Evolutionary conservation across 768 basidiomycete species (phyloP).

Genomic region (Cystoderma amianthinum): DNA sequence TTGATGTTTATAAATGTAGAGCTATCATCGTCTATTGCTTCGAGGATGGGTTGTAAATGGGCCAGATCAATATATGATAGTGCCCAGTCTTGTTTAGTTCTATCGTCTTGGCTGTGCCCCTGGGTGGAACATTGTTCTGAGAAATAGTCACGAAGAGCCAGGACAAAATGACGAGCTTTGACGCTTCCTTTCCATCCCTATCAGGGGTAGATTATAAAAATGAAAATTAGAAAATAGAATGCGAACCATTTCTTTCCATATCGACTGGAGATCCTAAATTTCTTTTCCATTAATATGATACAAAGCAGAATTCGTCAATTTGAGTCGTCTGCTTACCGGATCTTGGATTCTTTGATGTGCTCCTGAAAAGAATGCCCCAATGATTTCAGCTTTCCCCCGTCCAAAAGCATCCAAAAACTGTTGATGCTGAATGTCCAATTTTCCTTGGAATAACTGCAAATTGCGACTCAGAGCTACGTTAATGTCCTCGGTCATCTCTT

Average conservation of each 20-base stretch:
- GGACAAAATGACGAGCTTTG: conserved; percentile 28
- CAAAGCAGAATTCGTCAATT: conserved; percentile 1
- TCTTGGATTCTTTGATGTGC: background rate
- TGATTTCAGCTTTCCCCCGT: background rate
- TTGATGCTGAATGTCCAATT: conserved; percentile 22
- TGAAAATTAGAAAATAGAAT: background rate
- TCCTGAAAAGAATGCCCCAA: background rate
- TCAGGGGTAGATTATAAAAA: background rate
- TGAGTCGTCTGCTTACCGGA: background rate
- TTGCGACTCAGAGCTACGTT: conserved; percentile 19
- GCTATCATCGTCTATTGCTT: conserved; percentile 33
- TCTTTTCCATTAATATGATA: conserved; percentile 23
- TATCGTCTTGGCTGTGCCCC: background rate
- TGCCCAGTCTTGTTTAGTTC: conserved; percentile 20
- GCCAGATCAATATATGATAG: conserved; percentile 22
- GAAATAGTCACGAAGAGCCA: conserved; percentile 29
- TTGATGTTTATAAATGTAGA: conserved; percentile 26
- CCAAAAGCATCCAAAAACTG: conserved; percentile 10
- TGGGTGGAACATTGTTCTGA: conserved; percentile 8
- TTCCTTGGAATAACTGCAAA: conserved; percentile 23
- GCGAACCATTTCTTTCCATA: conserved; percentile 31
- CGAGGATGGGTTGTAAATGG: conserved; percentile 22
- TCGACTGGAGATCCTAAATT: conserved; percentile 28
- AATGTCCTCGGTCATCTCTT: conserved; percentile 12
- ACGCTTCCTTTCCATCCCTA: conserved; percentile 31